These are phyloP conservation scores for Volvox africanus DNA, from an alignment of 139 green algal species.

Conservation along the genomic window DNA sequence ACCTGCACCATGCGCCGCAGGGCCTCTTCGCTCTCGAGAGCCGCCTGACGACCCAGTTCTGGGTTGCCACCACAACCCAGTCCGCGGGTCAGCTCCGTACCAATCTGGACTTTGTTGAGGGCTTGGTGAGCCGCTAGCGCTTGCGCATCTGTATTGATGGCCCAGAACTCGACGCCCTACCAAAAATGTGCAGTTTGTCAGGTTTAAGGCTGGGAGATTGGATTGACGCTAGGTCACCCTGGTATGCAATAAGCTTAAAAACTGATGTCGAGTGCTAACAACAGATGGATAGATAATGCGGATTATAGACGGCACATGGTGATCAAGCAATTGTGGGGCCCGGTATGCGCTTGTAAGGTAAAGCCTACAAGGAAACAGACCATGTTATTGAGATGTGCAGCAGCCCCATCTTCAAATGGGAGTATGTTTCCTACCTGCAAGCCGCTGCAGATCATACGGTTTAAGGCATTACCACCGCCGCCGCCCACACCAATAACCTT, in stretches of 20 bases:
- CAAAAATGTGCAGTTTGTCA: background rate
- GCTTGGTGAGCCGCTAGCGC: slow-evolving; percentile 89
- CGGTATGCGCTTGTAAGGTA: too few relatives aligned
- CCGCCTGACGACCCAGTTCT: slow-evolving; percentile 90
- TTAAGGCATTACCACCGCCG: slow-evolving; percentile 96
- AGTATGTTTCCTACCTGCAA: slow-evolving; percentile 78
- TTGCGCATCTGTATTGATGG: slow-evolving; percentile 97
- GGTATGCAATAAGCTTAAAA: too few relatives aligned
- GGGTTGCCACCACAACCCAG: slow-evolving; percentile 94
- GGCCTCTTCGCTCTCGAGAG: slow-evolving; percentile 88
- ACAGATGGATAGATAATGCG: too few relatives aligned
- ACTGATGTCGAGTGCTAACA: too few relatives aligned
- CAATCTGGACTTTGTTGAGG: slow-evolving; percentile 95
- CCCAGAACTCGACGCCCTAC: slow-evolving; percentile 95
- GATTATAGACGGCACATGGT: too few relatives aligned
- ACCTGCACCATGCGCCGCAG: slow-evolving; percentile 65
- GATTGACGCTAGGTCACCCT: too few relatives aligned
- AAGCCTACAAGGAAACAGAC: too few relatives aligned
- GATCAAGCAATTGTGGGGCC: too few relatives aligned
- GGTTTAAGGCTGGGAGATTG: too few relatives aligned
- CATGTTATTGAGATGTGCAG: too few relatives aligned
- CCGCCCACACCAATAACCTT: slow-evolving; percentile 96
- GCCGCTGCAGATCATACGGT: slow-evolving; percentile 95
- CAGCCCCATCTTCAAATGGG: too few relatives aligned
- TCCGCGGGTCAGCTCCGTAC: slow-evolving; percentile 89